Conservation (phyloP, 2,329 filamentous ascomycete species). For the Annulohypoxylon truncatum region DNA sequence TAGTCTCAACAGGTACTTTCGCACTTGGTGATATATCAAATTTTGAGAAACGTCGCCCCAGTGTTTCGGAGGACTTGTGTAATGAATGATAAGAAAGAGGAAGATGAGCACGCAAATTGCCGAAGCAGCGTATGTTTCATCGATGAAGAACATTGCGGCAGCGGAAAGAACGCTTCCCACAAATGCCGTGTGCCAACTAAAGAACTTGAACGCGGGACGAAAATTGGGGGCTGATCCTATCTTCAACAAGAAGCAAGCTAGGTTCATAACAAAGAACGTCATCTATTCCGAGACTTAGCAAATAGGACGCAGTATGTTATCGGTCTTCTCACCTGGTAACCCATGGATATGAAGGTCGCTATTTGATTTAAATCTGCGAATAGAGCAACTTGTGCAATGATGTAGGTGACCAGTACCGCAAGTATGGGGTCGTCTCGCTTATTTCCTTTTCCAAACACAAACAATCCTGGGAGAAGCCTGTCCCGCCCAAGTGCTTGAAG, state of each 20-base stretch:
- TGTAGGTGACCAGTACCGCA: conserved; percentile 80
- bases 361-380: conserved; percentile 89
- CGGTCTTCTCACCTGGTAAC: conserved; percentile 72
- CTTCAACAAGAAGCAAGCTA: conserved; percentile 88
- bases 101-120: conserved; percentile 79
- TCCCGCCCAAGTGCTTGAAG: conserved; percentile 86
- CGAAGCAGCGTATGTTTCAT: conserved; percentile 80
- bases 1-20: conserved; percentile 86
- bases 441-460: conserved; percentile 79
- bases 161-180: conserved; percentile 80
- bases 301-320: neutral
- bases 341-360: conserved; percentile 90
- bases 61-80: conserved; percentile 83
- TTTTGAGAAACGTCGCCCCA: conserved; percentile 94
- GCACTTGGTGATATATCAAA: conserved; percentile 85
- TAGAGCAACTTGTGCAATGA: conserved; percentile 81
- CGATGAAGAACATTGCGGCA: conserved; percentile 89
- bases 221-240: conserved; percentile 91
- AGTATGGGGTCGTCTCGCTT: conserved; percentile 76
- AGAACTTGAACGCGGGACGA: conserved; percentile 87
- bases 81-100: conserved; percentile 88
- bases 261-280: conserved; percentile 90
- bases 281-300: conserved; percentile 61
- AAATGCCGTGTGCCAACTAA: conserved; percentile 85
- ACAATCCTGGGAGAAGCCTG: conserved; percentile 79